phyloP scores from a whole-genome alignment of 768 basidiomycete genomes.

The Hygrophorus russula region DNA sequence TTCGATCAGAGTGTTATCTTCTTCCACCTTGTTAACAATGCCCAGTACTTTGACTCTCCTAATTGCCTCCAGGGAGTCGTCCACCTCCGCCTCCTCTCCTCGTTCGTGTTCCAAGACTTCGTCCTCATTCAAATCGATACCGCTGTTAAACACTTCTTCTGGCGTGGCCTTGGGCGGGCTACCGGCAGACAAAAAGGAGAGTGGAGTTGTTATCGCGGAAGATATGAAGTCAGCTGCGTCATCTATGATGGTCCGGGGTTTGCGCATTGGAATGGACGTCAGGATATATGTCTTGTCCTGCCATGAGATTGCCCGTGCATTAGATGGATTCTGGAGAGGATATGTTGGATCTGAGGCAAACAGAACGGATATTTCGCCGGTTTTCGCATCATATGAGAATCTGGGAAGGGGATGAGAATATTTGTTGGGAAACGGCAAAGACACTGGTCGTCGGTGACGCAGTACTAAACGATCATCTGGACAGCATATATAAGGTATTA shows the following conservation, averaged over 20 bases:
- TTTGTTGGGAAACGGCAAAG: conserved; percentile 66
- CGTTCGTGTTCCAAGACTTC: conserved; percentile 73
- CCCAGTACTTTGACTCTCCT: conserved; percentile 47
- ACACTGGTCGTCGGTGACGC: conserved; percentile 67
- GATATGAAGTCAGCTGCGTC: conserved; percentile 59
- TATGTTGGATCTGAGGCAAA: conserved; percentile 59
- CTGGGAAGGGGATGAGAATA: conserved; percentile 69
- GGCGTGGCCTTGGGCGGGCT: conserved; percentile 36
- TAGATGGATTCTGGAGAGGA: conserved; percentile 24
- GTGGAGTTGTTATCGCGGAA: conserved; percentile 46
- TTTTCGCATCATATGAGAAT: conserved; percentile 46
- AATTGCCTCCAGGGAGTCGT: conserved; percentile 51
- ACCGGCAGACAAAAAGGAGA: conserved; percentile 39
- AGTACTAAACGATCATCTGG: conserved; percentile 58
- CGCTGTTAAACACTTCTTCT: conserved; percentile 54
- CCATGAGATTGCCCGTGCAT: conserved; percentile 36
- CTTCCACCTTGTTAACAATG: conserved; percentile 27
- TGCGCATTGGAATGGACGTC: conserved; percentile 54
- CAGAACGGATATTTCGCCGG: conserved; percentile 46
- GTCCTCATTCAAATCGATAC: conserved; percentile 66
- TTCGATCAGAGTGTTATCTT: conserved; percentile 17
- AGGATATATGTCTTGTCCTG: conserved; percentile 48
- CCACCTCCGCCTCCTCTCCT: conserved; percentile 68
- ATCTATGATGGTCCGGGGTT: conserved; percentile 58
- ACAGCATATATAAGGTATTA: conserved; percentile 3